Evolutionary conservation across 2,329 filamentous ascomycete genomes (phyloP), one percentile per base, ranked within the genome.

Genomic region (Botrytis elliptica): DNA sequence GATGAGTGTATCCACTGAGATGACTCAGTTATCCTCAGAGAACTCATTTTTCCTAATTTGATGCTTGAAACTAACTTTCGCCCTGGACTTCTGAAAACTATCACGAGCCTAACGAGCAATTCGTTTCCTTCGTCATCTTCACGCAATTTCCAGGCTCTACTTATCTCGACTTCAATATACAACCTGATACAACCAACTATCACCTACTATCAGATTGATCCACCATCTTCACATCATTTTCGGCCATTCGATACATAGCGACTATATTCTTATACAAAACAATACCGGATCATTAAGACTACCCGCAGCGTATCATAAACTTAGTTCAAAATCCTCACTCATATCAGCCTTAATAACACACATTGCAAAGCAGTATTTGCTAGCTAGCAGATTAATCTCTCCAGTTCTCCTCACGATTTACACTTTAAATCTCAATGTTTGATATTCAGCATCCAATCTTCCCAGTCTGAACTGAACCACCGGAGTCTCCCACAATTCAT

Each of bases 381-480:
- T 25, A 4, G 1, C 46, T 12, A n/a, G 46, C 22, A 46, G 9
- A n/a, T 52, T 12, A 1, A 52, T n/a, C 2, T 52, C 46, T n/a
- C 22, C 12, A 0, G 1, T 4, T n/a, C 46, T 52, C 46, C 9
- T 14, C 22, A 25, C 9, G 2, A 7, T 9, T 7, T 5, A 29
- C 52, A 55, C 14, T 29, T 55, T 6, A 8, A 2, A 55, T 29
- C 14, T 29, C 18, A 55, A 29, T 2, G 12, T 55, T n/a, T 8
- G 29, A 29, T 55, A 6, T 16, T n/a, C 52, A 55, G 18, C 12
- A 55, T 29, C n/a, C 4, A 29, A 29, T 29, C n/a, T 29, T 3
- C 18, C 5, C 14, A 29, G 14, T 4, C 52, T 0, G 14, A 55
- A 0, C n/a, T 0, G 14, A 55, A 1, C 12, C 12, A 29, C 5